Evolutionary conservation across 768 basidiomycete genomes (phyloP), one percentile per base, ranked within the genome.

Genomic region (Clathrus columnatus): DNA sequence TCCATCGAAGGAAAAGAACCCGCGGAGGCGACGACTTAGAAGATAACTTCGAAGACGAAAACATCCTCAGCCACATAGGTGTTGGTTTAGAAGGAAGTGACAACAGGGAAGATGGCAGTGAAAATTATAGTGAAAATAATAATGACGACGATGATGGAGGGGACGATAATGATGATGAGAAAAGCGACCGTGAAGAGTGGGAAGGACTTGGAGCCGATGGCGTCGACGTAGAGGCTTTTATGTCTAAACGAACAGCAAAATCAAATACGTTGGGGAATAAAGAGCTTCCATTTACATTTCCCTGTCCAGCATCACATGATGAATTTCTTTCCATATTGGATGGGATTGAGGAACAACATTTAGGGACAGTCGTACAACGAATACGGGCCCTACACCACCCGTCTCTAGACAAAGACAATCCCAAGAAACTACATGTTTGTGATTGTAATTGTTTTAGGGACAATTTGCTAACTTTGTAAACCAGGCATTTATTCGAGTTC

Each of bases 331-430:
- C 85, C 21, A 85, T 95, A 16, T 66, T 97, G 1, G 79, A 85
- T 18, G 76, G 75, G 41, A 67, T 93, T 17, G 75, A 80, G 16
- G 87, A 91, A 43, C 71, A 79, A 24, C 85, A 95, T 57, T 67
- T 95, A 1, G 80, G 84, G 4, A 83, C 75, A 0, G 91, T 97
- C 1, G 75, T 97, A 30, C 86, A 97, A 64, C 86, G 96, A 44
- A 93, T 98, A 46, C 81, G 94, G 10, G 79, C 90, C 0, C 71
- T 98, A 7, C 84, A 96, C 64, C 96, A 99, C 65, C 88, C 94
- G 0, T 95, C 91, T 64, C 73, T 98, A n/a, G 84, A 81, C 1
- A 81, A 85, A 18, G 92, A 89, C 18, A 98, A 99, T 73, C 96
- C 93, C 65, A 77, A 80, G 66, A 96, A 89, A 70, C 73, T 98